Percentiles rank a stretch among this genome's conserved stretches.
These are phyloP conservation scores for Colletotrichum navitas DNA, from an alignment of 2,329 filamentous ascomycete genomes.

Conservation along the genomic window DNA sequence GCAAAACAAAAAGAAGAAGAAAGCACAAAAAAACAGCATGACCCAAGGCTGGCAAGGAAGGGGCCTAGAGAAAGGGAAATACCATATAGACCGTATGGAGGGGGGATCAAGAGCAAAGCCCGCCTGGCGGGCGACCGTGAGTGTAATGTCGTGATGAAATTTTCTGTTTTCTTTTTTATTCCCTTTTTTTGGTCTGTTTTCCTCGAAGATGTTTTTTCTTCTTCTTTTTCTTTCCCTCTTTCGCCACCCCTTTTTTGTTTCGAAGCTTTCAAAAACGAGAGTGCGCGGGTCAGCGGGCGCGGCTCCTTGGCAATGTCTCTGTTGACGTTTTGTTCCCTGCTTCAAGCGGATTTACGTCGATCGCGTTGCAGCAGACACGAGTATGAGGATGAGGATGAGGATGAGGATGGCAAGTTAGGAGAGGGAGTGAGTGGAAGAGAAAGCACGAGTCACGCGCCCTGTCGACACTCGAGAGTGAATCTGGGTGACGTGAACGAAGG, in stretches of 20 bases:
- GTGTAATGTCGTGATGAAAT: conserved; percentile 37
- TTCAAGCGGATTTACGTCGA: neutral
- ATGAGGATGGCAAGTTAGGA: neutral
- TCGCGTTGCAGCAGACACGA: neutral
- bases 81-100: conserved; percentile 35
- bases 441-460: conserved; percentile 2
- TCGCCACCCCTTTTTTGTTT: neutral
- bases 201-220: no score
- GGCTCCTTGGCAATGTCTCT: conserved; percentile 8
- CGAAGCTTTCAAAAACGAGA: neutral
- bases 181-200: neutral
- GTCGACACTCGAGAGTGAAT: neutral
- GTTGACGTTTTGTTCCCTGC: neutral
- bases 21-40: neutral
- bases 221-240: neutral
- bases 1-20: neutral
- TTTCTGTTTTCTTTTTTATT: neutral
- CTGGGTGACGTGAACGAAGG: conserved; percentile 14
- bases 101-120: conserved; percentile 11
- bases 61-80: conserved; percentile 26
- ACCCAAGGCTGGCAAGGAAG: neutral
- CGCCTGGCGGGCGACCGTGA: conserved; percentile 36
- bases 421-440: no score
- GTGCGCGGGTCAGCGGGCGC: neutral
- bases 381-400: neutral